Conservation (phyloP, 768 basidiomycete genomes). For the Boletus pseudopeckii region DNA sequence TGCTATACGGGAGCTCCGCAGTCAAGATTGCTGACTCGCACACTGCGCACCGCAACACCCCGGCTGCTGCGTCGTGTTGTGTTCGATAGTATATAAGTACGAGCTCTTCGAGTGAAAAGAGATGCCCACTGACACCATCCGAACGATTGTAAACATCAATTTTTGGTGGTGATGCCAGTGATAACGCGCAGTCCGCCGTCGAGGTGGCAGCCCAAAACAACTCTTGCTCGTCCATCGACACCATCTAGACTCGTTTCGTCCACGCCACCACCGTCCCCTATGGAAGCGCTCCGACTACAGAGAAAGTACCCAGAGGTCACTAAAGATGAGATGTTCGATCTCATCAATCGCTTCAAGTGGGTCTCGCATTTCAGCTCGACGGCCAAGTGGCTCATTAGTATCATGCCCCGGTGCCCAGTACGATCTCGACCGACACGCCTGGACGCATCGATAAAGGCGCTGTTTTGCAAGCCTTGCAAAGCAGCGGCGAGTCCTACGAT, state of each 20-base stretch:
- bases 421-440: slow-evolving; percentile 73
- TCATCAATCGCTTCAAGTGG: slow-evolving; percentile 95
- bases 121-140: too few relatives aligned
- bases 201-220: slow-evolving; percentile 17
- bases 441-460: slow-evolving; percentile 81
- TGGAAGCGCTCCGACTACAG: slow-evolving; percentile 84
- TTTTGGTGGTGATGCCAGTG: background rate
- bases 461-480: slow-evolving; percentile 74
- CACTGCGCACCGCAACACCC: background rate
- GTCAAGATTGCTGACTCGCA: background rate
- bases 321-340: slow-evolving; percentile 90
- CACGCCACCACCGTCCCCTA: slow-evolving; percentile 32
- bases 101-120: background rate
- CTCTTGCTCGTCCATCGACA: slow-evolving; percentile 4
- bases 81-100: background rate
- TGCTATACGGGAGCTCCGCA: background rate
- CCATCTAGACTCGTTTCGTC: slow-evolving; percentile 5
- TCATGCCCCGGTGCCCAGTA: slow-evolving; percentile 37
- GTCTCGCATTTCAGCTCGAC: slow-evolving; percentile 30
- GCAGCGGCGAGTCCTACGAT: slow-evolving; percentile 87
- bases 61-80: background rate
- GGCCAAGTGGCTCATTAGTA: slow-evolving; percentile 1
- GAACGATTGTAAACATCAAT: background rate
- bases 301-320: slow-evolving; percentile 91
- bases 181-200: slow-evolving; percentile 6